phyloP scores from a whole-genome alignment of 2,329 filamentous ascomycete species.

The Daldinia sp. region DNA sequence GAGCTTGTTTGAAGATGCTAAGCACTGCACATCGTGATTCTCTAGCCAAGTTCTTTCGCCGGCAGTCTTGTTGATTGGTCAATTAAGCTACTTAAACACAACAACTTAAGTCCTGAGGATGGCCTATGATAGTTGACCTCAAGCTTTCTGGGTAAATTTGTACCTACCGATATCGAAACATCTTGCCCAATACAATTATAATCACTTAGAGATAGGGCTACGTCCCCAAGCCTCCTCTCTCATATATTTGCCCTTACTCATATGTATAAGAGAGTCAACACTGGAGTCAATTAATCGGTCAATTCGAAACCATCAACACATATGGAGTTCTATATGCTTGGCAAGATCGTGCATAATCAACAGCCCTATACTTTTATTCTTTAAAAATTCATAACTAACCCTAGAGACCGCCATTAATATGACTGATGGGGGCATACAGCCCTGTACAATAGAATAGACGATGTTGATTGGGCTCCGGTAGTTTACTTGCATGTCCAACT shows the following conservation, averaged over 20 bases:
- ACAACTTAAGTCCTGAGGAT: background rate
- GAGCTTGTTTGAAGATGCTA: background rate
- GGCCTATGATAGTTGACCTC: background rate
- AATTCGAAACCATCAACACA: no score
- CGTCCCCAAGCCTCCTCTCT: no score
- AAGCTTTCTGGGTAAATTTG: no score
- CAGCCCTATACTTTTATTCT: background rate
- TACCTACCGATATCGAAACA: no score
- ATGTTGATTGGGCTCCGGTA: background rate
- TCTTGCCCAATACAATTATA: no score
- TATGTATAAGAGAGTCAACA: background rate
- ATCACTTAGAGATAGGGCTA: no score
- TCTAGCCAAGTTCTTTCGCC: background rate
- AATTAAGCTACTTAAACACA: background rate
- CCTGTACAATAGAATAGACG: background rate
- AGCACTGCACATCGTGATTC: background rate
- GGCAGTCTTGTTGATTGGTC: background rate
- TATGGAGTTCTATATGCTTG: no score
- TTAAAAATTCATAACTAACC: no score
- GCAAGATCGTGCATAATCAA: background rate
- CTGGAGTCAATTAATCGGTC: background rate
- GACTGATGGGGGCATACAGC: background rate
- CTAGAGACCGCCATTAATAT: background rate
- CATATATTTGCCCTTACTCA: no score
- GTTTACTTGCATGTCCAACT: background rate